Conservation (phyloP, 2,329 filamentous ascomycete species). For the Alternaria sp. region DNA sequence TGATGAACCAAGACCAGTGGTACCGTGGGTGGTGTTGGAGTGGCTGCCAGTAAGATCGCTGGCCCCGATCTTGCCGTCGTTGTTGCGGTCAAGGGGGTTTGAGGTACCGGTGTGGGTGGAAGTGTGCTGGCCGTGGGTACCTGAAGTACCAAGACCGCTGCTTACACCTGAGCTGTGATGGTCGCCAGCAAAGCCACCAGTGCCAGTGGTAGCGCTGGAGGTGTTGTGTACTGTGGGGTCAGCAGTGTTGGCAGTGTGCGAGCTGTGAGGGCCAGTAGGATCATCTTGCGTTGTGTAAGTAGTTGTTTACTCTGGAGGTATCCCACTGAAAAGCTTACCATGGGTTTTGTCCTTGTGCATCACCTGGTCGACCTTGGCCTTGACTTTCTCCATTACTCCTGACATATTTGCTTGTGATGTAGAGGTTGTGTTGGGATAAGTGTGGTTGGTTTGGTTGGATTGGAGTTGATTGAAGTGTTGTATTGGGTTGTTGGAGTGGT, state of each 20-base stretch:
- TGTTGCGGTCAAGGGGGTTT: no score
- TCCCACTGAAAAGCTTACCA: slow-evolving; percentile 16
- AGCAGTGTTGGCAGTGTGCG: slow-evolving; percentile 39
- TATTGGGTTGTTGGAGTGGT: not conserved
- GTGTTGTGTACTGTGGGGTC: slow-evolving; percentile 13
- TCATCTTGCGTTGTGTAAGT: slow-evolving; percentile 29
- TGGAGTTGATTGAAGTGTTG: slow-evolving; percentile 9
- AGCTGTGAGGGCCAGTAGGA: slow-evolving; percentile 42
- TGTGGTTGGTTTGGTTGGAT: slow-evolving; percentile 8
- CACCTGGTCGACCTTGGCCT: slow-evolving; percentile 50
- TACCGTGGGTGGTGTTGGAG: slow-evolving; percentile 3
- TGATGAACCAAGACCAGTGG: not conserved
- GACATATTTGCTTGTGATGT: slow-evolving; percentile 35
- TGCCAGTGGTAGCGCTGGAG: slow-evolving; percentile 25
- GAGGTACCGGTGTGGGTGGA: not conserved
- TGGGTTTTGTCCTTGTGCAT: slow-evolving; percentile 48
- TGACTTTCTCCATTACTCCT: slow-evolving; percentile 48
- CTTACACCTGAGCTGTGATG: slow-evolving; percentile 12
- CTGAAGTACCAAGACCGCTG: slow-evolving; percentile 10
- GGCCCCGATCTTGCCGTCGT: no score
- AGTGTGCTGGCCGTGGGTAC: not conserved
- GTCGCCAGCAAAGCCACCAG: not conserved
- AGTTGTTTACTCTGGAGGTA: not conserved
- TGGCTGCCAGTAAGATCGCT: no score
- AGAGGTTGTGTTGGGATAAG: slow-evolving; percentile 6